Base-by-base conservation (phyloP, 2,329 filamentous ascomycete species). In the Cordyceps tenuipes region DNA sequence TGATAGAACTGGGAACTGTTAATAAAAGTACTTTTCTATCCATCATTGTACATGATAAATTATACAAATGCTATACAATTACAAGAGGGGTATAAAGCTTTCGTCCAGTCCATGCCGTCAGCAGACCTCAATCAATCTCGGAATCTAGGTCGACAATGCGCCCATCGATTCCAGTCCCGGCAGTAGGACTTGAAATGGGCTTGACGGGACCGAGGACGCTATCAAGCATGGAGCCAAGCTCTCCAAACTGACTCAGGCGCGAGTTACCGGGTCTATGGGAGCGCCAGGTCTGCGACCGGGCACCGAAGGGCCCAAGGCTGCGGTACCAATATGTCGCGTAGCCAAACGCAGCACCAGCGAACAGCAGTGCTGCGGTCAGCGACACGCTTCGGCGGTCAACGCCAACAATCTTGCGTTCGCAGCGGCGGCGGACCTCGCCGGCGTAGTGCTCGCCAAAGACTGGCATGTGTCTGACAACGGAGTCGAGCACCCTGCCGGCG, bases 211-310 rank as follows among this genome's bases (percentile, higher is more conserved):
- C 71, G 19, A 75, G 61, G 5, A 68, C 71, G 48, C 68, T 71
- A 15, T 67, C 66, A 34, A 82, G 64, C 69, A 82, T 76, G 0
- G 74, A 71, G 0, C 79, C 78, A 17, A 80, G 68, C 23, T 78
- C 76, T 3, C 79, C 79, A 63, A 79, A 79, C 60, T 73, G 72
- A 53, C 72, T 70, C 39, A 82, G 63, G 54, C 68, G 69, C 2
- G 70, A 67, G 1, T 69, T 65, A 13, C 64, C 66, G 4, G 50
- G 17, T 44, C 63, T 68, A n/a, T 66, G 60, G 1, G 72, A 67
- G 60, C 69, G 68, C 72, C 79, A 82, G 1, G 73, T 65, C 55
- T 82, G 76, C 13, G 71, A 70, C 21, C 70, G 67, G n/a, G 73
- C 68, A 1, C 80, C 80, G 62, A 80, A 78, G 1, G 77, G 75